phyloP scores from a whole-genome alignment of 2,329 filamentous ascomycete genomes.

The Penicillium sp. region DNA sequence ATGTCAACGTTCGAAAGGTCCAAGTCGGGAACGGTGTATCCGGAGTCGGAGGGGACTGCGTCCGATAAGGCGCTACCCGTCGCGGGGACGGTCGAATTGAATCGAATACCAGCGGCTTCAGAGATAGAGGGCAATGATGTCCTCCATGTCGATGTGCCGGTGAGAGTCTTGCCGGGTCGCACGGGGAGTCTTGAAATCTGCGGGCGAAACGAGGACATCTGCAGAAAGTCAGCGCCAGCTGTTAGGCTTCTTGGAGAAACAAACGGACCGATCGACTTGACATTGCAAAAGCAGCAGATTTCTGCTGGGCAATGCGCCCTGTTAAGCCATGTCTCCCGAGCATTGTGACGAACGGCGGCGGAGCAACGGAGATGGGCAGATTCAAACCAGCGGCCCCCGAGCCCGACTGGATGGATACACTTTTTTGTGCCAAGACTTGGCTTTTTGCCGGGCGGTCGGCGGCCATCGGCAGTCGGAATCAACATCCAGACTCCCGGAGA shows the following conservation, averaged over 20 bases:
- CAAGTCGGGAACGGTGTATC: conserved; percentile 19
- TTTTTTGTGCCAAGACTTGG: conserved; percentile 29
- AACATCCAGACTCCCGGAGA: neutral
- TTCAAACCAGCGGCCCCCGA: conserved; percentile 8
- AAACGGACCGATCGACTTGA: conserved; percentile 43
- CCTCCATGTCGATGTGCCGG: conserved; percentile 30
- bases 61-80: conserved; percentile 17
- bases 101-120: conserved; percentile 38
- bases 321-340: conserved; percentile 60
- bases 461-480: neutral
- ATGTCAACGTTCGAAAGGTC: conserved; percentile 39
- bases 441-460: conserved; percentile 43
- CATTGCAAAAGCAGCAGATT: conserved; percentile 32
- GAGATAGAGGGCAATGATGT: conserved; percentile 25
- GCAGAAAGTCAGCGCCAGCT: conserved; percentile 23
- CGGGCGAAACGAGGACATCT: conserved; percentile 44
- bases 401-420: conserved; percentile 7
- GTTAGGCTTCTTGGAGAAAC: conserved; percentile 2
- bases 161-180: conserved; percentile 28
- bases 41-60: conserved; percentile 17
- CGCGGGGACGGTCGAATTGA: conserved; percentile 43
- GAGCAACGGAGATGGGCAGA: conserved; percentile 21
- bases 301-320: conserved; percentile 45
- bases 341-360: conserved; percentile 48
- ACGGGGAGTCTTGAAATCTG: conserved; percentile 29